Percentiles rank a stretch among this genome's conserved stretches.
Evolutionary conservation across 1,139 yeast species (phyloP).

Genomic region (Geotrichum fermentans): DNA sequence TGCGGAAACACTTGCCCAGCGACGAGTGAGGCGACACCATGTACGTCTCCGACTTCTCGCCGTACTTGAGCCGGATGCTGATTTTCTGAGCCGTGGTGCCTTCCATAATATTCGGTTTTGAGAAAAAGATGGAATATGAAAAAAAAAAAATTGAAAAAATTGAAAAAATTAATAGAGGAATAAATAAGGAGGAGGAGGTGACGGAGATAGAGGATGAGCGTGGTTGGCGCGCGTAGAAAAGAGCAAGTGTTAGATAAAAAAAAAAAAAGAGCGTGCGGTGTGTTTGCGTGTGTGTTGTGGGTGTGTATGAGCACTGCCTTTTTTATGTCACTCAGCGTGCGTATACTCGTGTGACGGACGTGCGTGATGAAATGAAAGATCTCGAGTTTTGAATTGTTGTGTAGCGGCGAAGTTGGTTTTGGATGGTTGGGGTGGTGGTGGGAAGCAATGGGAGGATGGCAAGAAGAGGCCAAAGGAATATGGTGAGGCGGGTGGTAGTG

Average conservation of each 20-base stretch:
- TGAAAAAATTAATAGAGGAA: too few relatives aligned
- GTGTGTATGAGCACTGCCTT: neutral
- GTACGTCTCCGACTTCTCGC: constrained; percentile 17
- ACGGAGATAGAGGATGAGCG: too few relatives aligned
- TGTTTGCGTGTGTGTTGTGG: neutral
- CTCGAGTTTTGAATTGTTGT: too few relatives aligned
- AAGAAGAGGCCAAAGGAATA: neutral
- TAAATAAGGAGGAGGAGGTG: too few relatives aligned
- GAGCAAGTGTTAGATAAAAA: neutral
- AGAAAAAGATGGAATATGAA: neutral
- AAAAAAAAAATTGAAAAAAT: too few relatives aligned
- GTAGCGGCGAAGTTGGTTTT: too few relatives aligned
- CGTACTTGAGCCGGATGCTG: constrained; percentile 10
- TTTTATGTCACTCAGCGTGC: too few relatives aligned
- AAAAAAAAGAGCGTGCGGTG: neutral
- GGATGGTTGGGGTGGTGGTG: neutral
- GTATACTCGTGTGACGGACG: too few relatives aligned
- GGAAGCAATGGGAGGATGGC: neutral
- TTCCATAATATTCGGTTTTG: neutral
- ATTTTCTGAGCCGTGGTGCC: constrained; percentile 6
- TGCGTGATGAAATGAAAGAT: too few relatives aligned
- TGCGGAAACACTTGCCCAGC: constrained; percentile 17
- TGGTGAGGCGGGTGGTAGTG: neutral
- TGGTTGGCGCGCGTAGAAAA: neutral
- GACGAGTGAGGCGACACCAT: constrained; percentile 10